phyloP scores from a whole-genome alignment of 495 filamentous ascomycete species.

The Penicillium bialowiezense region DNA sequence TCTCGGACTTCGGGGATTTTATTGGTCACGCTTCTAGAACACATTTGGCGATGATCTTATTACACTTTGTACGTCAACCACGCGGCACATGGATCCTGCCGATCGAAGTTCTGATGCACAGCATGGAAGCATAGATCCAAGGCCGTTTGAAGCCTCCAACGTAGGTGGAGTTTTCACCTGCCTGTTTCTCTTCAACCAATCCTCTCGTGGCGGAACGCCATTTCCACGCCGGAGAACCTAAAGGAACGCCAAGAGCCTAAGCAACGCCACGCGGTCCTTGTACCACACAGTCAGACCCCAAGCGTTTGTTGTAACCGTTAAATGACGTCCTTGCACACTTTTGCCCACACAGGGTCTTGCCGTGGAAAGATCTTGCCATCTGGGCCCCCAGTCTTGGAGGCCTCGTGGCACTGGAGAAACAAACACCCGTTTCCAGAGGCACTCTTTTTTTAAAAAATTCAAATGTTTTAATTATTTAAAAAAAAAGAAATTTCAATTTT shows the following conservation, averaged over 20 bases:
- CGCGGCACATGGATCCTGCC: no score
- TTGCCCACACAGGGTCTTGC: neutral
- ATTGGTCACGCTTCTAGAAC: no score
- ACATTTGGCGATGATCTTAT: no score
- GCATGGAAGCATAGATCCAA: no score
- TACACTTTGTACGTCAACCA: no score
- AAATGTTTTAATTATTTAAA: no score
- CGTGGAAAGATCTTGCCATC: neutral
- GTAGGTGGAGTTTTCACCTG: no score
- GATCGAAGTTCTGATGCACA: no score
- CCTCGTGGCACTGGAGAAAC: neutral
- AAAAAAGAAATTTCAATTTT: neutral
- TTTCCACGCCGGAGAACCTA: neutral
- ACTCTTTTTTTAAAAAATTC: neutral
- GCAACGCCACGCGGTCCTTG: neutral
- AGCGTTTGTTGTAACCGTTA: neutral
- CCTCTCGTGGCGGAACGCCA: neutral
- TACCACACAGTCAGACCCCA: neutral
- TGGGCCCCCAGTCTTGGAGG: no score
- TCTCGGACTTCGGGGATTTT: no score
- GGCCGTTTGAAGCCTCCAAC: no score
- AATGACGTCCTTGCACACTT: neutral
- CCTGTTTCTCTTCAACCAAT: neutral
- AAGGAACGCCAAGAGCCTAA: slow-evolving; percentile 1
- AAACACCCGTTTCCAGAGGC: neutral